Conservation (phyloP, 2,329 filamentous ascomycete species). For the Decorospora gaudefroyi region DNA sequence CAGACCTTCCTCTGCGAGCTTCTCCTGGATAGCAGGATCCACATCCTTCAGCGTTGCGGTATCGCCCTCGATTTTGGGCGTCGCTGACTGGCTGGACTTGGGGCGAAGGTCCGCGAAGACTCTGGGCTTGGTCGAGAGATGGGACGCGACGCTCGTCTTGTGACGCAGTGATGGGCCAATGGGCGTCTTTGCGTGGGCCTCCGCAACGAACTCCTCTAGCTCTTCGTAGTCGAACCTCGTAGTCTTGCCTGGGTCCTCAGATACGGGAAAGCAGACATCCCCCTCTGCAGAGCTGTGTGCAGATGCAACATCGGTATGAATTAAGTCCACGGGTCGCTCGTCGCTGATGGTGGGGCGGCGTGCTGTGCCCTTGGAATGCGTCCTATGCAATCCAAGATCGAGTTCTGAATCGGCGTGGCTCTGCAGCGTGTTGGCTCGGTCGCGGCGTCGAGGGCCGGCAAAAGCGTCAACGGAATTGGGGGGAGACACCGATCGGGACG, state of each 20-base stretch:
- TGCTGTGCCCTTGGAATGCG: constrained; percentile 69
- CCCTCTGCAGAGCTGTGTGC: constrained; percentile 76
- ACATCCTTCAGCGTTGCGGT: constrained; percentile 35
- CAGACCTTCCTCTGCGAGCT: constrained; percentile 48
- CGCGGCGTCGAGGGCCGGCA: constrained; percentile 83
- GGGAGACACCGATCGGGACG: constrained; percentile 75
- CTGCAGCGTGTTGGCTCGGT: constrained; percentile 71
- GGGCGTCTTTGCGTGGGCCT: constrained; percentile 56
- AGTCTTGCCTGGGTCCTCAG: constrained; percentile 71
- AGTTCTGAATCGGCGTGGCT: constrained; percentile 58
- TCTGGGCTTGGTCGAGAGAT: constrained; percentile 56
- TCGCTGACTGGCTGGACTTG: constrained; percentile 42
- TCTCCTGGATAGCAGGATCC: constrained; percentile 50
- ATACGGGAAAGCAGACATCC: constrained; percentile 86
- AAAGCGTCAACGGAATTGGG: constrained; percentile 98
- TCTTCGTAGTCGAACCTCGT: constrained; percentile 90
- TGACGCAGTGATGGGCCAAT: constrained; percentile 50
- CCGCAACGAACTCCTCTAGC: constrained; percentile 84
- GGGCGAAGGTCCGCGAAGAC: constrained; percentile 67
- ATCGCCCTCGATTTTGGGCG: constrained; percentile 46
- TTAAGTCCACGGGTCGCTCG: constrained; percentile 61
- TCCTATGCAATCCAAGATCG: constrained; percentile 67
- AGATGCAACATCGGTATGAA: constrained; percentile 65
- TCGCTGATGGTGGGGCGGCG: constrained; percentile 64
- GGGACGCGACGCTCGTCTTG: constrained; percentile 42